Conservation (phyloP, 805 yeast species). For the Sugiyamaella boreocaroliniensis region DNA sequence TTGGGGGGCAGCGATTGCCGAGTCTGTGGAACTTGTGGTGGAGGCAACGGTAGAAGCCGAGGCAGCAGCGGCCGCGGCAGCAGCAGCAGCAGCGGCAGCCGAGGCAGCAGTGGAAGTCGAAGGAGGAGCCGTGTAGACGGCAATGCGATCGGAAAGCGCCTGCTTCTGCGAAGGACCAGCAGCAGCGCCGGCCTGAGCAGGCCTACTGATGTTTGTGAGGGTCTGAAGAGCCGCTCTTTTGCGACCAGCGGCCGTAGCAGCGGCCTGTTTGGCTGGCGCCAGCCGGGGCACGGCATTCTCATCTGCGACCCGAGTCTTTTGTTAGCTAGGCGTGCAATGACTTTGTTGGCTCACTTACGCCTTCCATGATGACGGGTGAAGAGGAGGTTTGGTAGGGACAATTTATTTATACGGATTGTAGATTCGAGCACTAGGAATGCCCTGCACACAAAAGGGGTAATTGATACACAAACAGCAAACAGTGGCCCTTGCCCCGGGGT, state of each 20-base stretch:
- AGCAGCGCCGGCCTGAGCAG: neutral
- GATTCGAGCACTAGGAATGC: neutral
- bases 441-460: neutral
- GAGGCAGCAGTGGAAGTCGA: neutral
- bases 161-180: neutral
- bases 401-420: neutral
- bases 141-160: neutral
- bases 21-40: neutral
- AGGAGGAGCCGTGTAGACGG: neutral
- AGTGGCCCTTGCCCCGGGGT: neutral
- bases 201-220: conserved; percentile 10
- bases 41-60: neutral
- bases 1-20: neutral
- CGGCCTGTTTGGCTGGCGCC: neutral
- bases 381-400: neutral
- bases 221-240: conserved; percentile 16
- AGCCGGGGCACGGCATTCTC: neutral
- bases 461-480: neutral
- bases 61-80: neutral
- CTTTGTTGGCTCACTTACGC: neutral
- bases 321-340: neutral
- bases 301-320: neutral
- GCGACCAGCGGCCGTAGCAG: conserved; percentile 1
- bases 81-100: neutral
- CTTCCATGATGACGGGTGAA: neutral